Base-by-base conservation (phyloP, 2,329 filamentous ascomycete genomes). In the Exophiala xenobiotica region DNA sequence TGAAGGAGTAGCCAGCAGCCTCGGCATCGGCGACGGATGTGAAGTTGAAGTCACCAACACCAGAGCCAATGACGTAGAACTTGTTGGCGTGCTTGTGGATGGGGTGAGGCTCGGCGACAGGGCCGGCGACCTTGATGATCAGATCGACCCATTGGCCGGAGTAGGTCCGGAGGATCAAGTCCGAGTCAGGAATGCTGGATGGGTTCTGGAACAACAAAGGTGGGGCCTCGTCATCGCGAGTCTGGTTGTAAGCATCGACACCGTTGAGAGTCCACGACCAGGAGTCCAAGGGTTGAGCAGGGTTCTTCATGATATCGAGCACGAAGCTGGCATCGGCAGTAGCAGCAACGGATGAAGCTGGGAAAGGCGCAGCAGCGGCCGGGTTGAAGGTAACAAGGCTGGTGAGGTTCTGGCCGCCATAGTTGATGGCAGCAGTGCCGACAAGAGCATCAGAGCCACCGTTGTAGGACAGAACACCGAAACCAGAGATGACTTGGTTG, bases 21-120 rank as follows among this genome's bases (percentile, higher is more conserved):
- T 70, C 70, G 8, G 65, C 60, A 48, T 82, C 78, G 0, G 72
- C 76, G 0, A 84, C 77, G 1, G 72, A 74, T 2, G 63, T 64
- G 72, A 77, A 85, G 9, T 68, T 73, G 62, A 79, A 86, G 1
- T 57, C 48, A 0, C 79, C 79, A 0, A 58, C 59, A 1, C 80
- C 82, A 0, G 67, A 51, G 1, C 82, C 82, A 26, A 86, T 73
- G 16, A 76, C 67, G 59, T 74, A 84, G 68, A 78, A 80, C 63
- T 81, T 82, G 60, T 77, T 80, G 40, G 77, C 76, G 66, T 86
- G 82, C 69, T 84, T 84, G 72, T 86, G 82, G 44, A 86, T 78
- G 0, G 80, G 78, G 52, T 86, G 82, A 7, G 77, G 70, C 3
- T 76, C 79, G 60, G 81, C 77, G 5, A 76, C 68, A 2, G 67